Base-by-base conservation (phyloP, 495 filamentous ascomycete genomes). In the Diplogelasinospora grovesii region DNA sequence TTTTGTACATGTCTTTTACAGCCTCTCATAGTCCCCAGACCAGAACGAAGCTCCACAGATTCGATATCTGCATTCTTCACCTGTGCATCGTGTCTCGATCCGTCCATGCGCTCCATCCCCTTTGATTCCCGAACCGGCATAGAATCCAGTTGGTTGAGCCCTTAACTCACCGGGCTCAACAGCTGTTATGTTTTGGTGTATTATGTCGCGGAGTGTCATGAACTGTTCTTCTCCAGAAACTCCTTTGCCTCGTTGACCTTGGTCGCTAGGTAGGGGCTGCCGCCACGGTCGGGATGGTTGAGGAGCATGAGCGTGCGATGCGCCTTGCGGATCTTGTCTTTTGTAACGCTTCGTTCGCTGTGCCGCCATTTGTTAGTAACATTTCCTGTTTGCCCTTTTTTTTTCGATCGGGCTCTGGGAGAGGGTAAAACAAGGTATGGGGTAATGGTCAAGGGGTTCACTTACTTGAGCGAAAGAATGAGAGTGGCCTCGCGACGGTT, bases 191-290 rank as follows among this genome's bases (percentile, higher is more conserved):
- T n/a, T n/a, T n/a, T n/a, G n/a, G n/a, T n/a, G n/a, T n/a, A n/a
- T n/a, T n/a, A n/a, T 26, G 24, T 26, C 5, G 7, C 19, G 2
- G 11, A 7, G 22, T n/a, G 18, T 38, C 21, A 56, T 28, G 53
- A 54, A 2, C 48, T 36, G 22, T 39, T 70, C 68, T 95, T 97
- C 62, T 97, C 90, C 53, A 97, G 57, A 49, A 96, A 82, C 61
- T 97, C 90, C 63, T 97, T 97, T 27, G 90, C 90, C 63, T 97
- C 90, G 63, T 97, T 97, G 59, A 97, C 84, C 61, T 98, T 98
- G 31, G 88, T 94, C 7, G 92, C 92, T 40, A 98, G 61, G 61
- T 96, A 99, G 22, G 92, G 92, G 59, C 89, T 95, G 14, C 92
- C 92, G 37, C 92, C 92, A 47, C 92, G 86, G 65, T 99, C 92